These are phyloP conservation scores for Colletotrichum australisinense DNA, from an alignment of 2,329 filamentous ascomycete species.

Conservation along the genomic window DNA sequence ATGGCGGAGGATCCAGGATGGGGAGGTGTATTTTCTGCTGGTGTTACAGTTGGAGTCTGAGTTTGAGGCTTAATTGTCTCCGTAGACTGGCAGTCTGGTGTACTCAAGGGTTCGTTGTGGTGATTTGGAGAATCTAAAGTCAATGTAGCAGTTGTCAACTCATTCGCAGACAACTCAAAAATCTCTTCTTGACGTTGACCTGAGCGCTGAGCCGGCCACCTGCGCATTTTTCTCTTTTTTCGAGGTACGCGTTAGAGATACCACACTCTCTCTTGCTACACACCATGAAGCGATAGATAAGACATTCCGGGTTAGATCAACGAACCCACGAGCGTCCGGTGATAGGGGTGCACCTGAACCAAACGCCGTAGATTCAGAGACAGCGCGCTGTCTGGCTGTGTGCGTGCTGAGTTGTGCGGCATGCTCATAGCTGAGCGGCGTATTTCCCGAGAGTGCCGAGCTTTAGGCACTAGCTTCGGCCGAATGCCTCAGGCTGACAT, in stretches of 20 bases:
- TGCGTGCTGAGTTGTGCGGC: background rate
- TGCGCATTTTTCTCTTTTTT: too few relatives aligned
- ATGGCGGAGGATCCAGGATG: too few relatives aligned
- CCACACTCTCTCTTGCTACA: background rate
- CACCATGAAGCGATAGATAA: background rate
- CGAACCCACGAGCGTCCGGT: too few relatives aligned
- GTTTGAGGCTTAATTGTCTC: too few relatives aligned
- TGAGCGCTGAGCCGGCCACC: background rate
- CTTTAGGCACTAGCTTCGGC: background rate
- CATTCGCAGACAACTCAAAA: background rate
- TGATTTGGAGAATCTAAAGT: too few relatives aligned
- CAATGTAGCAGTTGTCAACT: background rate
- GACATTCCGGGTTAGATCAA: conserved; percentile 4
- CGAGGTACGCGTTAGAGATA: background rate
- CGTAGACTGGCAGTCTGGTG: too few relatives aligned
- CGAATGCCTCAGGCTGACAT: too few relatives aligned
- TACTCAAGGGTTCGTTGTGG: too few relatives aligned
- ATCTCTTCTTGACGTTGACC: background rate
- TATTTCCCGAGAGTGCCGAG: conserved; percentile 12
- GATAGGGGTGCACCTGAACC: background rate
- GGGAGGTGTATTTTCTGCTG: too few relatives aligned
- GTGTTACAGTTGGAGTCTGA: too few relatives aligned
- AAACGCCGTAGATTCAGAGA: background rate
- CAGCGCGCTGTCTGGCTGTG: background rate
- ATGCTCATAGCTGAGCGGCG: background rate